phyloP scores from a whole-genome alignment of 257 asterid genomes.

The Capsicum pubescens region DNA sequence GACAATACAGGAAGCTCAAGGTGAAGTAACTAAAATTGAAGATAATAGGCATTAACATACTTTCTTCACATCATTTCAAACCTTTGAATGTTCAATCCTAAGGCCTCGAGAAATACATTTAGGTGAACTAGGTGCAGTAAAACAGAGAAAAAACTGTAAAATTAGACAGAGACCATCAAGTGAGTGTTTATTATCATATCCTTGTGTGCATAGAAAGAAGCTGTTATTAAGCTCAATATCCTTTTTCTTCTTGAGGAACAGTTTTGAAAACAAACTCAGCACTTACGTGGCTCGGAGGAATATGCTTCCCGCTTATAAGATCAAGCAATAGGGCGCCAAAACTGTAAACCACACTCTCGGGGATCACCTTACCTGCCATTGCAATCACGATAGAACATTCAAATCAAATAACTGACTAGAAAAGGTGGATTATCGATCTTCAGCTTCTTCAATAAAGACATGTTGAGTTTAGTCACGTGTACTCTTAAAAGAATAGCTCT shows the following conservation, averaged over 20 bases:
- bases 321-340: conserved; percentile 59
- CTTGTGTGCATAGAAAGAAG: not conserved
- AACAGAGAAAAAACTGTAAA: too few relatives aligned
- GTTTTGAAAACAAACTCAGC: conserved; percentile 1
- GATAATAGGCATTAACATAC: not conserved
- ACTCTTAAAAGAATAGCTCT: not conserved
- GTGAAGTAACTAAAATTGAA: not conserved
- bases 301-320: conserved; percentile 63
- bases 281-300: conserved; percentile 58
- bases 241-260: not conserved
- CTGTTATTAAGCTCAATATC: not conserved
- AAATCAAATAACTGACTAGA: not conserved
- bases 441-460: conserved; percentile 1
- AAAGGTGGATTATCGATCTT: not conserved
- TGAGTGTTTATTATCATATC: not conserved
- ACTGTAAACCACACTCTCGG: conserved; percentile 58
- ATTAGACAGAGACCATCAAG: not conserved
- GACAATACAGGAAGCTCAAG: not conserved
- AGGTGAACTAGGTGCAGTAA: not conserved
- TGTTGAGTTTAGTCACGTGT: not conserved
- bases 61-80: not conserved
- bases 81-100: not conserved
- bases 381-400: conserved; percentile 4
- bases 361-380: conserved; percentile 51
- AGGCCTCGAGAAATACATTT: not conserved